Evolutionary conservation across 2,329 filamentous ascomycete species (phyloP).

Genomic region (Monilinia polystroma): DNA sequence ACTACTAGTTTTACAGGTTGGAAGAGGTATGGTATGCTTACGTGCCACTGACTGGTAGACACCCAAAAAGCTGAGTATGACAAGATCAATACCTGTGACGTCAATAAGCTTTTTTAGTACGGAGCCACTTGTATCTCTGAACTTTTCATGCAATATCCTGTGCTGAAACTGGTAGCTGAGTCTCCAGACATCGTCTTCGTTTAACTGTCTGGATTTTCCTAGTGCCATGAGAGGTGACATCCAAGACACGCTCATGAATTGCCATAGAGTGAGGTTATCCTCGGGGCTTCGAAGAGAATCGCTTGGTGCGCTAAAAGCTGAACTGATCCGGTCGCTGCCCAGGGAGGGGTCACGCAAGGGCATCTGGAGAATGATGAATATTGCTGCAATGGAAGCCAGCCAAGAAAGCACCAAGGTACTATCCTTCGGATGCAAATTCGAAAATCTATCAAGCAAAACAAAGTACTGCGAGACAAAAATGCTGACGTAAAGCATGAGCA

Average conservation of each 20-base stretch:
- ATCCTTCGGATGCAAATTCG: slow-evolving; percentile 21
- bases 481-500: slow-evolving; percentile 30
- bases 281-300: slow-evolving; percentile 69
- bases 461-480: slow-evolving; percentile 34
- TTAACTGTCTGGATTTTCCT: slow-evolving; percentile 63
- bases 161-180: slow-evolving; percentile 83
- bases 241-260: slow-evolving; percentile 85
- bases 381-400: slow-evolving; percentile 46
- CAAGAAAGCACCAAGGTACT: slow-evolving; percentile 39
- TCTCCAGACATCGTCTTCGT: slow-evolving; percentile 79
- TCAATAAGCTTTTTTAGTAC: slow-evolving; percentile 67
- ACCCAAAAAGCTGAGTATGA: slow-evolving; percentile 56
- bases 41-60: slow-evolving; percentile 60
- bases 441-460: slow-evolving; percentile 40
- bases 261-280: slow-evolving; percentile 75
- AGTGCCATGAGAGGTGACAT: slow-evolving; percentile 69
- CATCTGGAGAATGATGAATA: slow-evolving; percentile 62
- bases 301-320: slow-evolving; percentile 55
- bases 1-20: neutral
- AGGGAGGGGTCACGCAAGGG: slow-evolving; percentile 63
- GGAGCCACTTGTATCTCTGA: slow-evolving; percentile 69
- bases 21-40: slow-evolving; percentile 37
- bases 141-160: slow-evolving; percentile 67
- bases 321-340: slow-evolving; percentile 56
- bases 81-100: slow-evolving; percentile 77